A percentile compares a stretch with the other conserved stretches of the same genome.
These are phyloP conservation scores for Botryosphaeria agaves DNA, from an alignment of 2,329 filamentous ascomycete species.

Conservation along the genomic window DNA sequence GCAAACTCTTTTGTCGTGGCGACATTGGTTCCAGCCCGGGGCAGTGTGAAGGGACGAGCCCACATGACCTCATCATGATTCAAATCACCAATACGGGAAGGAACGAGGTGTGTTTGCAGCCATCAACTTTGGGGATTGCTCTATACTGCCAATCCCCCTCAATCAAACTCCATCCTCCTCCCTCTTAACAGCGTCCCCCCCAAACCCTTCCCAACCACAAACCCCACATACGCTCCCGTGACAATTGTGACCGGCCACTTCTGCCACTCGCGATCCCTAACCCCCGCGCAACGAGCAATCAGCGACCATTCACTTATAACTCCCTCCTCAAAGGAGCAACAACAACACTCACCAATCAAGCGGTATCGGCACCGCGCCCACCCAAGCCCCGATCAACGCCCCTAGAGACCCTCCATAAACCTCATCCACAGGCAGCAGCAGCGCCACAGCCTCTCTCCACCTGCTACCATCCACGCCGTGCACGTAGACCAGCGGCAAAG, in stretches of 20 bases:
- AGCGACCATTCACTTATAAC: background rate
- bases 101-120: too few relatives aligned
- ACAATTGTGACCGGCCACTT: constrained; percentile 91
- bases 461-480: constrained; percentile 57
- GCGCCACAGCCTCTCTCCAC: constrained; percentile 54
- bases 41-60: too few relatives aligned
- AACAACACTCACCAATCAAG: constrained; percentile 57
- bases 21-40: too few relatives aligned
- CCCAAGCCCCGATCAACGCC: constrained; percentile 66
- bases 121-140: too few relatives aligned
- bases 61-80: too few relatives aligned
- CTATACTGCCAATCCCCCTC: too few relatives aligned
- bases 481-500: constrained; percentile 69
- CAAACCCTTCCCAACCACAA: constrained; percentile 48
- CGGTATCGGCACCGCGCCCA: constrained; percentile 87
- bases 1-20: too few relatives aligned
- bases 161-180: constrained; percentile 25
- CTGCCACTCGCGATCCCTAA: constrained; percentile 89
- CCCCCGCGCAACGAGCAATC: constrained; percentile 1
- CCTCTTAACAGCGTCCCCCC: constrained; percentile 33
- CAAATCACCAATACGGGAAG: too few relatives aligned
- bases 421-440: constrained; percentile 61
- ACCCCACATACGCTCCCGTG: constrained; percentile 65
- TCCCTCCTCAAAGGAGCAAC: too few relatives aligned
- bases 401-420: constrained; percentile 72